Evolutionary conservation across 1,284 basidiomycete genomes (phyloP).

Genomic region (Pterulicium gracile): DNA sequence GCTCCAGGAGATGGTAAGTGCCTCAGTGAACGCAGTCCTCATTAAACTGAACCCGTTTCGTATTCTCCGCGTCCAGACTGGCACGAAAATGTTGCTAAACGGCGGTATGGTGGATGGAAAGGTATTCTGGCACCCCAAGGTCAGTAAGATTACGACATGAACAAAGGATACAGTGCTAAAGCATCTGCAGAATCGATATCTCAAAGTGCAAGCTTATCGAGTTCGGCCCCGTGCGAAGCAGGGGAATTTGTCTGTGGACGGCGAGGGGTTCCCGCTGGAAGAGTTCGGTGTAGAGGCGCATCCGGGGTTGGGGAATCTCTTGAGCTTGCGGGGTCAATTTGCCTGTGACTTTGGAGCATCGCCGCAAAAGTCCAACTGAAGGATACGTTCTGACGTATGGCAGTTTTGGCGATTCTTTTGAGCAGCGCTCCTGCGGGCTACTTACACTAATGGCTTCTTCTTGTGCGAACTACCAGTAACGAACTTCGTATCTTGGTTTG

Average conservation of each 20-base stretch:
- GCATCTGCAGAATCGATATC: constrained; percentile 59
- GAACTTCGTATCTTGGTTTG: too few species aligned
- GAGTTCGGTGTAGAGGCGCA: constrained; percentile 82
- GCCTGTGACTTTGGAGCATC: constrained; percentile 46
- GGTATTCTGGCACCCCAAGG: constrained; percentile 55
- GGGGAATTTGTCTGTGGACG: constrained; percentile 65
- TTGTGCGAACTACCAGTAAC: too few species aligned
- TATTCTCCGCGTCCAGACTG: constrained; percentile 27
- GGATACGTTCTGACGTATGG: too few species aligned
- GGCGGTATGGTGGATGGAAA: constrained; percentile 61
- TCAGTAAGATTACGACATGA: constrained; percentile 20
- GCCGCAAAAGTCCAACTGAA: too few species aligned
- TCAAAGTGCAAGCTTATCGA: constrained; percentile 70
- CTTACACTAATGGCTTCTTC: too few species aligned
- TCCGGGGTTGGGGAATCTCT: constrained; percentile 53
- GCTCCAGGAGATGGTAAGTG: constrained; percentile 51
- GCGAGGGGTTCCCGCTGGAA: constrained; percentile 74
- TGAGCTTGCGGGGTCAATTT: constrained; percentile 64
- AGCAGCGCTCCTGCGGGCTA: too few species aligned
- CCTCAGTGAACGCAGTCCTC: neutral
- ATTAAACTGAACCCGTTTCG: neutral
- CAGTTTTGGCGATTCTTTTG: too few species aligned
- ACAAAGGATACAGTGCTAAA: constrained; percentile 5
- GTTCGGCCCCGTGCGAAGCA: constrained; percentile 51
- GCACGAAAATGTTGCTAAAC: constrained; percentile 47